Percentiles rank a stretch among this genome's conserved stretches.
phyloP scores from a whole-genome alignment of 2,329 filamentous ascomycete genomes.

The Leptographium procerum region DNA sequence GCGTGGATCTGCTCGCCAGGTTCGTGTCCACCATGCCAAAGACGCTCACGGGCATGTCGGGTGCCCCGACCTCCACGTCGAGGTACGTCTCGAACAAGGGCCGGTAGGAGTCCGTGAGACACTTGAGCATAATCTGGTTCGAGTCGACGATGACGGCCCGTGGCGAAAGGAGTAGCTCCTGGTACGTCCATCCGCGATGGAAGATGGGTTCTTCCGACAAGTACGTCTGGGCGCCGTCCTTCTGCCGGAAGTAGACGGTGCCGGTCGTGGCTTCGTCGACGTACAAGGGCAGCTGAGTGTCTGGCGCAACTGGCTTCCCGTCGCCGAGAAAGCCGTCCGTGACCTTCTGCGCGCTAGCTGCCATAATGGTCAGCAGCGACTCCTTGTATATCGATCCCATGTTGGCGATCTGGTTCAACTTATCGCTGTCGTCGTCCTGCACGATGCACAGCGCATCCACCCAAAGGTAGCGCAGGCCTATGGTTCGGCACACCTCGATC shows the following conservation, averaged over 20 bases:
- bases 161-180: background rate
- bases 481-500: background rate
- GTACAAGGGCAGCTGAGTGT: background rate
- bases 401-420: background rate
- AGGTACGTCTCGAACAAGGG: background rate
- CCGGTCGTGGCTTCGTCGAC: background rate
- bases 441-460: conserved; percentile 11
- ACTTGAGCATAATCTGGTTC: background rate
- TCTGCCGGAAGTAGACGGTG: background rate
- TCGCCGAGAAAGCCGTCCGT: background rate
- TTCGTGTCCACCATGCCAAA: background rate
- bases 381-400: conserved; percentile 6
- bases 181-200: background rate
- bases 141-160: background rate
- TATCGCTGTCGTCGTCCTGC: conserved; percentile 1
- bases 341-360: background rate
- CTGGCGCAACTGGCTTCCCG: background rate
- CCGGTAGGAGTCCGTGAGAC: background rate
- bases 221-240: background rate
- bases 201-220: background rate
- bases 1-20: background rate
- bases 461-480: conserved; percentile 11
- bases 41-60: background rate
- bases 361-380: background rate
- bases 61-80: background rate